A percentile compares a stretch with the other conserved stretches of the same genome.
Evolutionary conservation across 495 filamentous ascomycete species (phyloP).

Genomic region (Cetradonia linearis): DNA sequence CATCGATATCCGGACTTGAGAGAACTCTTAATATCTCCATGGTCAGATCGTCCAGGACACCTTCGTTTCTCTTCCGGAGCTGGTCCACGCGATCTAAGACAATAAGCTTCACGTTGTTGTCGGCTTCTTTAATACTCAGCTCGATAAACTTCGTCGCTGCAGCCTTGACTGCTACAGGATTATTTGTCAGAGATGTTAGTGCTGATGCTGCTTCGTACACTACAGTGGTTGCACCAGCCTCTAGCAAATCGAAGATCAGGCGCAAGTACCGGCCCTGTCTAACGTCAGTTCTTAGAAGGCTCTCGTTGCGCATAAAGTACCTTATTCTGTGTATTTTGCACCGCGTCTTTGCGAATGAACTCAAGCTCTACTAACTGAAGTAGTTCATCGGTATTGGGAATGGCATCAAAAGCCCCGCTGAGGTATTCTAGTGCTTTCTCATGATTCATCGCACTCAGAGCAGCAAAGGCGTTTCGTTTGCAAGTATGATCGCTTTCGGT

Average conservation of each 20-base stretch:
- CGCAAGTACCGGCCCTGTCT: conserved; percentile 65
- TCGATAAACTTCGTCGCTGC: conserved; percentile 95
- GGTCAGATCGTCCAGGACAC: conserved; percentile 86
- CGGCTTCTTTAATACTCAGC: conserved; percentile 88
- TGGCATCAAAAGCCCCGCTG: conserved; percentile 81
- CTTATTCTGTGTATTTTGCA: conserved; percentile 90
- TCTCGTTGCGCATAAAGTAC: conserved; percentile 31
- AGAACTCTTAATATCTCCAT: conserved; percentile 98
- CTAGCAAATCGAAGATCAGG: conserved; percentile 92
- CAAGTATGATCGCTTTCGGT: conserved; percentile 89
- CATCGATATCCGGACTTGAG: conserved; percentile 91
- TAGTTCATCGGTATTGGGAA: conserved; percentile 88
- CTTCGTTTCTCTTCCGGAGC: conserved; percentile 81
- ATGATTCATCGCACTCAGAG: conserved; percentile 82
- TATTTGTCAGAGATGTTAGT: conserved; percentile 87
- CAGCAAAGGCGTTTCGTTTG: conserved; percentile 96
- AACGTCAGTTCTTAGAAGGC: background rate
- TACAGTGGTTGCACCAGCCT: conserved; percentile 86
- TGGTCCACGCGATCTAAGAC: conserved; percentile 92
- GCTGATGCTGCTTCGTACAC: conserved; percentile 98
- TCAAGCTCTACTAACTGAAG: conserved; percentile 89
- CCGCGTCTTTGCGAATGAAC: conserved; percentile 95
- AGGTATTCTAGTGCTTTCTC: conserved; percentile 87
- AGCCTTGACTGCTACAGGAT: conserved; percentile 95
- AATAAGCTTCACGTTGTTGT: conserved; percentile 99